Conservation (phyloP, 2,329 filamentous ascomycete genomes). For the Fusarium papillatum region DNA sequence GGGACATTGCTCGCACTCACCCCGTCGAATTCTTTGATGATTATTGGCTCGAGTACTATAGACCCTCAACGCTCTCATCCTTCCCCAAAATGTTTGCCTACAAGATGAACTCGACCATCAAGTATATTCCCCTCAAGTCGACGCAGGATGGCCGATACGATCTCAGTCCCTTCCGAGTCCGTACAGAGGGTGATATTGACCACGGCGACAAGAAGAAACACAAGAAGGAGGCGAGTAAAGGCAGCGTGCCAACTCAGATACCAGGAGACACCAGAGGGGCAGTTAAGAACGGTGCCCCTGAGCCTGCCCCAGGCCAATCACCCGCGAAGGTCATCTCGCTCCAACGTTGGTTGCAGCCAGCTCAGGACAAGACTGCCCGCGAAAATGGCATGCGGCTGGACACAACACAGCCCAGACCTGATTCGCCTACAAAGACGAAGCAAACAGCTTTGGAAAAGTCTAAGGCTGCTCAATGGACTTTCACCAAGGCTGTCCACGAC, state of each 20-base stretch:
- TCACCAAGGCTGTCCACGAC: conserved; percentile 87
- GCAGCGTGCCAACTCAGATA: conserved; percentile 67
- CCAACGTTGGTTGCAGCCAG: conserved; percentile 73
- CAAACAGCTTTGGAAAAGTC: conserved; percentile 79
- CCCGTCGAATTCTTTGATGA: conserved; percentile 81
- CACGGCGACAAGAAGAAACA: conserved; percentile 71
- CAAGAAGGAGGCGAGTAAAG: conserved; percentile 79
- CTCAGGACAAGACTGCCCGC: conserved; percentile 51
- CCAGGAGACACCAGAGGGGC: conserved; percentile 32
- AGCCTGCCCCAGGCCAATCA: conserved; percentile 54
- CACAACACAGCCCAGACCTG: conserved; percentile 32
- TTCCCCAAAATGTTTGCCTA: conserved; percentile 94
- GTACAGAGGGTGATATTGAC: conserved; percentile 73
- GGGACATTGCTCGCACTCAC: conserved; percentile 54
- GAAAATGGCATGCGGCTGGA: conserved; percentile 25
- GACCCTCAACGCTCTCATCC: conserved; percentile 87
- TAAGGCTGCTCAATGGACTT: conserved; percentile 88
- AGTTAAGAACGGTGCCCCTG: conserved; percentile 56
- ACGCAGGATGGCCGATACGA: conserved; percentile 83
- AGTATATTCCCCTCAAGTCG: conserved; percentile 83
- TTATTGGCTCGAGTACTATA: conserved; percentile 98
- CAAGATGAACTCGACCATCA: conserved; percentile 91
- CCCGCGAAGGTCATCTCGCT: conserved; percentile 65
- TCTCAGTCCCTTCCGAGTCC: conserved; percentile 88
- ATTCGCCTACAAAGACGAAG: conserved; percentile 59